Base-by-base conservation (phyloP, 2,329 filamentous ascomycete genomes). In the Sarocladium kiliense region DNA sequence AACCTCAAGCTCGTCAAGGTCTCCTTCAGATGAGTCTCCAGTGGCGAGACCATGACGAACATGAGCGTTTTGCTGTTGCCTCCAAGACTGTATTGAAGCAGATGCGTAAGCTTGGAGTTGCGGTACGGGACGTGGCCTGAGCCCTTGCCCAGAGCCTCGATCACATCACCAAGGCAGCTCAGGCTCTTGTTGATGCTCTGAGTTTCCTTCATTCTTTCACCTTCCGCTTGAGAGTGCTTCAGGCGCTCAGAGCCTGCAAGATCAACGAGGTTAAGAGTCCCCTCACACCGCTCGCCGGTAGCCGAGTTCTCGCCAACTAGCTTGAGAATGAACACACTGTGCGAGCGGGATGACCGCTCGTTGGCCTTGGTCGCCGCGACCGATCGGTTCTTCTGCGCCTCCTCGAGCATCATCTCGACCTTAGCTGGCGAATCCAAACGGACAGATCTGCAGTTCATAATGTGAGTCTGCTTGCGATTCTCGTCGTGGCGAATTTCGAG, bases 311-410 rank as follows among this genome's bases (percentile, higher is more conserved):
- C 73, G n/a, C 84, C 84, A 9, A 77, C 73, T 9, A 87, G 72
- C 66, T 95, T 96, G 55, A 99, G 80, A 56, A 97, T 96, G 67
- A 99, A 97, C 51, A 99, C 91, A 1, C 90, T 96, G 73, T 99
- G 94, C 30, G 91, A 96, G 51, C 95, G 88, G 11, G 91, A 96
- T 0, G 91, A 96, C 47, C 92, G 84, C 74, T 96, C 91, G 73
- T 99, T 99, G 59, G 94, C 91, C 68, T 95, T 97, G n/a, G 94
- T 99, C 0, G 94, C 91, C 1, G 94, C 94, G 3, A 97, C 92
- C 10, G 89, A 93, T 16, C 94, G 85, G 71, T 97, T 97, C 64
- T 84, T 86, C 61, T 88, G 86, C 0, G 95, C 94, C 49, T 88
- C 84, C 41, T 82, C 81, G 26, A 99, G 80, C 66, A 97, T 92